Conservation (phyloP, 148 eudicot species). For the Silene conica region DNA sequence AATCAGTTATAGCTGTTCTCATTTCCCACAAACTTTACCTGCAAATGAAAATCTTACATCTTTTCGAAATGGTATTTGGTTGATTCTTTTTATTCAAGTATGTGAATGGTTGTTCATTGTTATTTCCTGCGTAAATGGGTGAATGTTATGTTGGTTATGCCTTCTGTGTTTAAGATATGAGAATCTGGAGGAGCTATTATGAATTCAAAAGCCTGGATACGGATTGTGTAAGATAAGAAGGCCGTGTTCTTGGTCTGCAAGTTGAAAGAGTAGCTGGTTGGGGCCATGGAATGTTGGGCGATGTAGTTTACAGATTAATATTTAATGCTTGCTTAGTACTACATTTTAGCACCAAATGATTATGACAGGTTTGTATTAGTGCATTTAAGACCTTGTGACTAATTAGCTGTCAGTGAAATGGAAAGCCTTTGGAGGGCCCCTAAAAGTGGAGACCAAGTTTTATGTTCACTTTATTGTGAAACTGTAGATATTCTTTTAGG, state of each 20-base stretch:
- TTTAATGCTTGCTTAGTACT: neutral
- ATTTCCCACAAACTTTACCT: constrained; percentile 13
- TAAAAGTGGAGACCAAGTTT: neutral
- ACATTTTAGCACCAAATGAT: constrained; percentile 1
- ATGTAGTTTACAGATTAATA: too few relatives aligned
- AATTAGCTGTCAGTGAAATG: constrained; percentile 19
- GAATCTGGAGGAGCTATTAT: neutral
- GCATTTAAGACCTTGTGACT: constrained; percentile 1
- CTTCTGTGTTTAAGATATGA: neutral
- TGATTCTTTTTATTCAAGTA: neutral
- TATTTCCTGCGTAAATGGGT: neutral
- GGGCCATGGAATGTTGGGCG: neutral
- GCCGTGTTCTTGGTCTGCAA: neutral
- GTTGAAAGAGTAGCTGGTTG: neutral
- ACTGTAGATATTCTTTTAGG: too few relatives aligned
- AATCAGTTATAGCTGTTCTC: neutral
- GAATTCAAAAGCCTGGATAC: neutral
- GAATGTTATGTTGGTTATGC: neutral
- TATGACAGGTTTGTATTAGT: constrained; percentile 2
- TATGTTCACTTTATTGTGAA: too few relatives aligned
- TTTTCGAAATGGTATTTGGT: neutral
- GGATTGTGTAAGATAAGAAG: neutral
- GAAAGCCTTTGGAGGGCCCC: neutral
- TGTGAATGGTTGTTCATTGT: neutral
- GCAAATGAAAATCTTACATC: constrained; percentile 19